Percentiles rank a stretch among this genome's conserved stretches.
These are phyloP conservation scores for Epichloe baconii DNA, from an alignment of 2,329 filamentous ascomycete genomes.

Conservation along the genomic window DNA sequence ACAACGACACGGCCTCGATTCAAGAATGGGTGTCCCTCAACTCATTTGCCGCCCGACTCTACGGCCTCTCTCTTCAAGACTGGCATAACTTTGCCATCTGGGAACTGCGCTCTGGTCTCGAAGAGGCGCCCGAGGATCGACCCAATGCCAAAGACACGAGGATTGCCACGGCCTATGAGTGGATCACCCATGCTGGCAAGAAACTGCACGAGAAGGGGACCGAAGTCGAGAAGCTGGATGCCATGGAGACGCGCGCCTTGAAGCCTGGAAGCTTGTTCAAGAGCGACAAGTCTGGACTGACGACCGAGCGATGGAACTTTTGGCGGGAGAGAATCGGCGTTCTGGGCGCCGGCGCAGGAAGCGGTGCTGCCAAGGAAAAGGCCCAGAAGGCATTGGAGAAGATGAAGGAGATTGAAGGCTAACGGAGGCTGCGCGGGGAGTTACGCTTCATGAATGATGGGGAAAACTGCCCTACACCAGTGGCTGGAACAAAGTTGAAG, in stretches of 20 bases:
- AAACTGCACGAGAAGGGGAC: constrained; percentile 11
- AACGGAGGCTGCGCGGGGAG: neutral
- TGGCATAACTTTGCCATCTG: constrained; percentile 18
- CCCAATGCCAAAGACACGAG: constrained; percentile 9
- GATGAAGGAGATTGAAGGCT: constrained; percentile 12
- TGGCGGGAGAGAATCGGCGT: constrained; percentile 17
- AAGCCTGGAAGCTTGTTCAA: constrained; percentile 11
- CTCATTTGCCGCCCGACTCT: constrained; percentile 20
- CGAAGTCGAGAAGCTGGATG: constrained; percentile 8
- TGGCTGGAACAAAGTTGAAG: neutral
- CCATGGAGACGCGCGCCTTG: constrained; percentile 10
- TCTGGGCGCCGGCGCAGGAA: constrained; percentile 9
- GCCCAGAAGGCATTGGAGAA: constrained; percentile 9
- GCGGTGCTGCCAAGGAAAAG: constrained; percentile 11
- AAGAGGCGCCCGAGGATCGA: constrained; percentile 11
- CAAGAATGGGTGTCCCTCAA: constrained; percentile 19
- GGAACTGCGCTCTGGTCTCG: constrained; percentile 18
- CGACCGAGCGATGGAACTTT: constrained; percentile 17
- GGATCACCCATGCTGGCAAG: constrained; percentile 18
- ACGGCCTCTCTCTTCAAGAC: constrained; percentile 10
- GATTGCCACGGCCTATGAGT: constrained; percentile 15
- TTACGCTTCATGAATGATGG: neutral
- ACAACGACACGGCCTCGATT: constrained; percentile 10
- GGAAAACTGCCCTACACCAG: neutral
- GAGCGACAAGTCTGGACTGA: constrained; percentile 12